These are phyloP conservation scores for Lobulomyces angularis DNA, from an alignment of 192 early-diverging fungal species.

Conservation along the genomic window DNA sequence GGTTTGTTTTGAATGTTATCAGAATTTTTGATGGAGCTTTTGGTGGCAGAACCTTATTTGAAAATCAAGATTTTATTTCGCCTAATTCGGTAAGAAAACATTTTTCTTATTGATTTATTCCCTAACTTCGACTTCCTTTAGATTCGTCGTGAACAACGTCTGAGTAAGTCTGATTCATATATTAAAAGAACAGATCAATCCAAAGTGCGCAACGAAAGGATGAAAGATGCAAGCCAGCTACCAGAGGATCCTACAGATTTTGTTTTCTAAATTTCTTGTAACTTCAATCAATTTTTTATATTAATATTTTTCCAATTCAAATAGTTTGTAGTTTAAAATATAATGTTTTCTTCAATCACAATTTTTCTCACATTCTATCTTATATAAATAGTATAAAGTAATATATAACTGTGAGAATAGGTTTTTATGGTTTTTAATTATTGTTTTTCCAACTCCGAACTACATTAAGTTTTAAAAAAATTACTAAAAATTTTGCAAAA, in stretches of 20 bases:
- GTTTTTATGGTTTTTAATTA: no score
- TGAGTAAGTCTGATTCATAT: background rate
- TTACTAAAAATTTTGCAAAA: no score
- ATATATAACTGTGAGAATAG: no score
- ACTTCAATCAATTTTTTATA: background rate
- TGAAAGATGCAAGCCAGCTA: constrained; percentile 17
- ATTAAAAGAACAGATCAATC: constrained; percentile 13
- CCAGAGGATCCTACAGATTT: constrained; percentile 27
- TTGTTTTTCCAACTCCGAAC: no score
- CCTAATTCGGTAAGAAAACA: constrained; percentile 34
- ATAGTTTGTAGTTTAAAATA: no score
- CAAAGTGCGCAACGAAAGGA: constrained; percentile 27
- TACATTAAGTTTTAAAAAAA: no score
- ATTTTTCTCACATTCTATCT: no score
- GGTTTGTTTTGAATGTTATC: constrained; percentile 87
- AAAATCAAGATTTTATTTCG: constrained; percentile 76
- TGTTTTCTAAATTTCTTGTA: constrained; percentile 11
- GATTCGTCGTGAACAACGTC: constrained; percentile 8
- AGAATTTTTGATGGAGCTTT: constrained; percentile 93
- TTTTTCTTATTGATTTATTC: background rate
- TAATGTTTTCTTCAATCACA: no score
- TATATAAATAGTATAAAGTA: no score
- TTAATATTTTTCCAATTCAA: no score
- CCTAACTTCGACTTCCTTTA: background rate
- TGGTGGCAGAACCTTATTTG: constrained; percentile 81